Percentiles rank a stretch among this genome's conserved stretches.
Conservation (phyloP, 2,329 filamentous ascomycete genomes). For the Juglanconis oblonga region DNA sequence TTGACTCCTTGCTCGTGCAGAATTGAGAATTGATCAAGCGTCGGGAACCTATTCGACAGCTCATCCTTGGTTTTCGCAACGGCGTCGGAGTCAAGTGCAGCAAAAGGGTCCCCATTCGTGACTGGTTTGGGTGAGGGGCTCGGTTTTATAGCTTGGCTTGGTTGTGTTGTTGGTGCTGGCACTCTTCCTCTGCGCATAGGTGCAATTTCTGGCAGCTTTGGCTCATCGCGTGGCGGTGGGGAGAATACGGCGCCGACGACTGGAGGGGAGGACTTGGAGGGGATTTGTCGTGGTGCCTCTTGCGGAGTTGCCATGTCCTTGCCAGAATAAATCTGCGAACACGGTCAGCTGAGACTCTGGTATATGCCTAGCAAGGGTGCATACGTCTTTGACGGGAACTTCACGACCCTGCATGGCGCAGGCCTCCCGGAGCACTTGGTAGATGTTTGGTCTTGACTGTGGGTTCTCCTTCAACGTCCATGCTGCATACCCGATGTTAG, state of each 20-base stretch:
- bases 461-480: conserved; percentile 89
- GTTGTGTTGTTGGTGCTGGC: conserved; percentile 38
- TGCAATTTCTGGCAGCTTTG: conserved; percentile 79
- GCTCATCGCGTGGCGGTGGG: conserved; percentile 67
- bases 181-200: conserved; percentile 91
- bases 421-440: conserved; percentile 82
- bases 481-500: conserved; percentile 43
- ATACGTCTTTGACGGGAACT: conserved; percentile 83
- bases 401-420: conserved; percentile 86
- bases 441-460: conserved; percentile 80
- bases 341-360: conserved; percentile 22
- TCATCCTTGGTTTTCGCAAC: conserved; percentile 65
- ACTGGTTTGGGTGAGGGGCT: conserved; percentile 69
- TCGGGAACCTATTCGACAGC: conserved; percentile 80
- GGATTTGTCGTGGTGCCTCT: conserved; percentile 50
- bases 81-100: conserved; percentile 65
- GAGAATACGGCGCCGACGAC: conserved; percentile 79
- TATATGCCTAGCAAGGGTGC: conserved; percentile 27
- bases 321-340: conserved; percentile 65
- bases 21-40: conserved; percentile 87
- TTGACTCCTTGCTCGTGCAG: conserved; percentile 80
- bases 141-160: conserved; percentile 42
- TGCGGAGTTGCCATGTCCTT: conserved; percentile 49
- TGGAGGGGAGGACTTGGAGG: conserved; percentile 53
- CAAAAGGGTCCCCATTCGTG: conserved; percentile 79